Base-by-base conservation (phyloP, 352 stramenopile genomes). In the Phytophthora constricta region DNA sequence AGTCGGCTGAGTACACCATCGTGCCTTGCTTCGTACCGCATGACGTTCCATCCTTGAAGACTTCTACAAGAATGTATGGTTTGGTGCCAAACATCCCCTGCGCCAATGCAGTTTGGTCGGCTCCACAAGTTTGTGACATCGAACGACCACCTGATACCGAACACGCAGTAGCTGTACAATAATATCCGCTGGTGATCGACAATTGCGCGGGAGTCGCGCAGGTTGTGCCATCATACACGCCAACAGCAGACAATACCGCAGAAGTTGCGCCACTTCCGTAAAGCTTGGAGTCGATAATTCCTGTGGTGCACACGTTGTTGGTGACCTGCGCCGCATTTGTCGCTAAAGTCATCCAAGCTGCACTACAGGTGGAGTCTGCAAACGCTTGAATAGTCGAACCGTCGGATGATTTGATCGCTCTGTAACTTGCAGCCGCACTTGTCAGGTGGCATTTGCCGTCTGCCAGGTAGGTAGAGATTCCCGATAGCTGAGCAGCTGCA, bases 21-120 rank as follows among this genome's bases (percentile, higher is more conserved):
- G 54, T 33, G 10, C 58, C 58, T 28, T 66, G 37, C 27, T 33
- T 58, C 5, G 43, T 20, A 5, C n/a, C 27, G 16, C 58, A 66
- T 1, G 4, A 11, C 7, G 48, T 39, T 20, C 41, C 41, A 14
- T 66, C 37, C 42, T 26, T 31, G 27, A 33, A 66, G 3, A 43
- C 2, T 31, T 56, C 49, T 28, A 48, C 28, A n/a, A 67, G 27
- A 4, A 67, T 17, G 14, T 55, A 67, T 10, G 59, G 59, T n/a
- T 10, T 27, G 2, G 41, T 60, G 3, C 49, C 50, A 25, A 61
- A 67, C 17, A 42, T 13, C 1, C 22, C 25, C 8, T 48, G 52
- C 10, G 34, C 28, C 28, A 42, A 47, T 13, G 43, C n/a, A 5
- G 45, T 23, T 20, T 59, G 55, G 19, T 66, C 42, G 39, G 5